These are phyloP conservation scores for Sphagnum magellanicum DNA, from an alignment of 228 moss, liverwort and hornwort genomes.

Conservation along the genomic window DNA sequence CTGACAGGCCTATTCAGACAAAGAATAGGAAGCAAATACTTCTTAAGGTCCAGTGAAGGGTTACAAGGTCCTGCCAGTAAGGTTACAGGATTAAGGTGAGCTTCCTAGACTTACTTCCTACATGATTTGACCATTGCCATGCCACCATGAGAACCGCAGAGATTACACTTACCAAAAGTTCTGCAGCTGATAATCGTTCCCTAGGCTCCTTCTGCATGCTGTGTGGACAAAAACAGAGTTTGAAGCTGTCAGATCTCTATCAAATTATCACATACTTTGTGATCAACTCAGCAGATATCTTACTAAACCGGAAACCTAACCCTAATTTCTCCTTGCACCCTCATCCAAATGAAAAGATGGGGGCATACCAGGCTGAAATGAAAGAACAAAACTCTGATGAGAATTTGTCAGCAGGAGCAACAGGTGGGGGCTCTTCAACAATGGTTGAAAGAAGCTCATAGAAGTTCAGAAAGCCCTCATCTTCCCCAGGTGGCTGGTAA, in stretches of 20 bases:
- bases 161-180: slow-evolving; percentile 44
- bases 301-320: no score
- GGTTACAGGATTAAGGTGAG: background rate
- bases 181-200: slow-evolving; percentile 55
- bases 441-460: slow-evolving; percentile 67
- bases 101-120: background rate
- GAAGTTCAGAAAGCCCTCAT: slow-evolving; percentile 62
- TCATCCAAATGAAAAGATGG: background rate
- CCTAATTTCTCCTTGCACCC: background rate
- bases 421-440: slow-evolving; percentile 68
- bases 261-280: no score
- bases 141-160: background rate
- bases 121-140: background rate
- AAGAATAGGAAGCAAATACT: no score
- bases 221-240: background rate
- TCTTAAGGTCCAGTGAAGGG: no score
- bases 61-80: no score
- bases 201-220: slow-evolving; percentile 70
- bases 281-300: no score
- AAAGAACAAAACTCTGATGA: slow-evolving; percentile 77
- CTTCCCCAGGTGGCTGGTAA: slow-evolving; percentile 61
- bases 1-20: background rate
- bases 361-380: slow-evolving; percentile 63
- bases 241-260: no score
- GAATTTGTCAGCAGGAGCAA: slow-evolving; percentile 54